These are phyloP conservation scores for Lodderomyces oxycetoniae DNA, from an alignment of 1,139 yeast genomes.

Conservation along the genomic window DNA sequence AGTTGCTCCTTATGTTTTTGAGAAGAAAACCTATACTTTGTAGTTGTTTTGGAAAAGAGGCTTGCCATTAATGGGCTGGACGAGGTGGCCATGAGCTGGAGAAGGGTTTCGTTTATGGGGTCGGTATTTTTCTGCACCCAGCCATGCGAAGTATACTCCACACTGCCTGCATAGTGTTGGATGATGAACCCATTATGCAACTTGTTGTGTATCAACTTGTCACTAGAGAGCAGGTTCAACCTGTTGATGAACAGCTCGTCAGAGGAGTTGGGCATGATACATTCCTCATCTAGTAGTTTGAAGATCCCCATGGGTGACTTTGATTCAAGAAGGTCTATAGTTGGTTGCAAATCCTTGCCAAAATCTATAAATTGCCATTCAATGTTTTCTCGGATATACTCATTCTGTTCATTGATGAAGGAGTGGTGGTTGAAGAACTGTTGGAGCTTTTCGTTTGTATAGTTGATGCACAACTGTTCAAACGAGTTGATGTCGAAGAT, in stretches of 20 bases:
- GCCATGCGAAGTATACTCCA: constrained; percentile 84
- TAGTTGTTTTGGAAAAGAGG: constrained; percentile 32
- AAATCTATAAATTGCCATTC: constrained; percentile 96
- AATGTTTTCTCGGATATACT: constrained; percentile 86
- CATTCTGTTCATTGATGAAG: constrained; percentile 95
- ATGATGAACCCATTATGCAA: constrained; percentile 67
- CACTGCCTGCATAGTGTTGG: constrained; percentile 93
- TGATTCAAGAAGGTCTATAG: constrained; percentile 84
- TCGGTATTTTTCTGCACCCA: constrained; percentile 96
- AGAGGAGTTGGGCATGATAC: constrained; percentile 87
- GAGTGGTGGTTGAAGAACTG: constrained; percentile 98
- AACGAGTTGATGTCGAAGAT: constrained; percentile 87
- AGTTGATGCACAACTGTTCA: constrained; percentile 94
- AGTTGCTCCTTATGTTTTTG: constrained; percentile 84
- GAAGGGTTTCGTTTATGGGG: constrained; percentile 77
- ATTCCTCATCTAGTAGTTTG: constrained; percentile 88
- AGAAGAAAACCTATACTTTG: constrained; percentile 89
- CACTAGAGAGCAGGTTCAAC: constrained; percentile 45
- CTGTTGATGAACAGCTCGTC: constrained; percentile 83
- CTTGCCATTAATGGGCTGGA: constrained; percentile 43
- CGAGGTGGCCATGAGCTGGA: constrained; percentile 55
- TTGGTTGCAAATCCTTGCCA: constrained; percentile 94
- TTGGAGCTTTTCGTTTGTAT: constrained; percentile 92
- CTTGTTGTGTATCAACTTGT: constrained; percentile 69
- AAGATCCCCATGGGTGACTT: constrained; percentile 81